Evolutionary conservation across 129 eudicot genomes (phyloP), one percentile per base, ranked within the genome.

Genomic region (Artemisia tridentata): DNA sequence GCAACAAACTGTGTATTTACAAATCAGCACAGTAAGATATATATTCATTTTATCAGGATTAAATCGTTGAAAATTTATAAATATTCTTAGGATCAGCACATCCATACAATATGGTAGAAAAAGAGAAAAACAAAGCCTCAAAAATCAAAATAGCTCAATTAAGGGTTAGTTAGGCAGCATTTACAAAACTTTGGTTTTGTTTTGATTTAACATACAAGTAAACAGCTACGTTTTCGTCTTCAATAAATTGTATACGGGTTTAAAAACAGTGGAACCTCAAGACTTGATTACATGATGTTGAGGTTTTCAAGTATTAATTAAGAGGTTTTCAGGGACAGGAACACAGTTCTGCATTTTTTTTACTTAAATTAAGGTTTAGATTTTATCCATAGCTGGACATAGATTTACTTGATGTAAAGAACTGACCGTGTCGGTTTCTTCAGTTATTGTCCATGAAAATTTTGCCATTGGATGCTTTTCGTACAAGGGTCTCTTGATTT

Each of bases 381-480:
- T 38, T 38, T 38, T 38, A 38, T 38, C 45, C 45, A 38, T 38
- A 38, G 45, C 45, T 38, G 11, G 45, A 38, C 10, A 2, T 38
- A 7, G 11, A 38, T 38, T 38, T 38, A 38, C 53, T 52, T 20
- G 3, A 25, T 59, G n/a, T 78, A 29, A 50, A 63, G 74, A 57
- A 86, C 96, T 58, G 14, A 88, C 98, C 84, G 91, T 89, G 65
- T 92, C 95, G 20, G 86, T 82, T 78, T 89, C 98, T 58, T 92
- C 96, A 6, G 88, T 85, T 23, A 85, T 57, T 38, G 96, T 89
- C 98, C 96, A 92, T 17, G 96, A 84, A 84, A 92, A 92, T 72
- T 87, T 89, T 31, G 84, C 84, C 98, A 92, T 92, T 76, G 98
- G 98, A 79, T 89, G 96, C 80, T 89, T 89, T 76, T 83, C 86